Conservation (phyloP, 2,329 filamentous ascomycete genomes). For the Sordariomycetes sp. region DNA sequence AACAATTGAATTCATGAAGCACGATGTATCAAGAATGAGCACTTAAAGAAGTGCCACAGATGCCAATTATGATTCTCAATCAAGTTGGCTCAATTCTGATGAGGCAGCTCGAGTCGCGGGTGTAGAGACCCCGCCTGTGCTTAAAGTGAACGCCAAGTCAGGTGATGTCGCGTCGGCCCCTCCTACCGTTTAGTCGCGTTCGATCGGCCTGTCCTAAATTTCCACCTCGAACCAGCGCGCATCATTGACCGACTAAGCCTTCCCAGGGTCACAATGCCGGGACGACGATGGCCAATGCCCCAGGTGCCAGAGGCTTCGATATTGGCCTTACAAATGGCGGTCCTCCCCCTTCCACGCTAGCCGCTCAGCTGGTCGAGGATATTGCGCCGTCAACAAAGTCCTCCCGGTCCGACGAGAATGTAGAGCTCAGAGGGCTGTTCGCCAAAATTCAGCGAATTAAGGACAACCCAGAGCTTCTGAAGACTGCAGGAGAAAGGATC, state of each 20-base stretch:
- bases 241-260: neutral
- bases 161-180: slow-evolving; percentile 12
- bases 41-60: too few relatives aligned
- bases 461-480: slow-evolving; percentile 42
- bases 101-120: neutral
- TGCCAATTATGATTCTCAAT: too few relatives aligned
- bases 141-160: slow-evolving; percentile 5
- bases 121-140: neutral
- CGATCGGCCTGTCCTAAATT: slow-evolving; percentile 8
- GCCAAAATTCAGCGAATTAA: slow-evolving; percentile 45
- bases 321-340: slow-evolving; percentile 10
- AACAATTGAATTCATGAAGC: neutral
- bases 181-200: too few relatives aligned
- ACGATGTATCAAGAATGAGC: neutral
- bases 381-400: slow-evolving; percentile 57
- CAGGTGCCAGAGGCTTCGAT: slow-evolving; percentile 10
- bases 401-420: slow-evolving; percentile 55
- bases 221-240: neutral
- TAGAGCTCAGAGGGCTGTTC: slow-evolving; percentile 66
- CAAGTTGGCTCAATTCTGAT: neutral
- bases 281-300: slow-evolving; percentile 16
- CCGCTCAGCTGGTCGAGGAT: slow-evolving; percentile 78
- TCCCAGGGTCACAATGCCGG: slow-evolving; percentile 12
- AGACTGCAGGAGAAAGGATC: slow-evolving; percentile 54
- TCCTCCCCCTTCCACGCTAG: slow-evolving; percentile 69